These are phyloP conservation scores for Stagonosporopsis tanaceti DNA, from an alignment of 2,329 filamentous ascomycete genomes.

Conservation along the genomic window DNA sequence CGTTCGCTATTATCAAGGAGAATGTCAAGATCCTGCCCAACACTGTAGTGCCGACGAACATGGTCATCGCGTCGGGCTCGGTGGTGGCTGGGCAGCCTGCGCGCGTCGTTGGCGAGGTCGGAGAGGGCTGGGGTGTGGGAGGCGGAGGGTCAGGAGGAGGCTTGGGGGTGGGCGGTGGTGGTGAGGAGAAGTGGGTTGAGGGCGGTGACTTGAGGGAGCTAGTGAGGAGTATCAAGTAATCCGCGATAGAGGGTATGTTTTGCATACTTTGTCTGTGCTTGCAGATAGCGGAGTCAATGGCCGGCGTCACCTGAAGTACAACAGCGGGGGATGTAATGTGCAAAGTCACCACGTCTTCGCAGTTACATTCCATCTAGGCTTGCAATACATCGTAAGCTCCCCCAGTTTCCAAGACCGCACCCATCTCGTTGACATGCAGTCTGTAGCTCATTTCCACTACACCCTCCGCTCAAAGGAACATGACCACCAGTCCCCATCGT, in stretches of 20 bases:
- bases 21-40: constrained; percentile 88
- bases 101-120: constrained; percentile 57
- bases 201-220: constrained; percentile 59
- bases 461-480: background rate
- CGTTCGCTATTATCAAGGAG: constrained; percentile 92
- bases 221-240: constrained; percentile 55
- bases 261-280: background rate
- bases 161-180: constrained; percentile 49
- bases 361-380: background rate
- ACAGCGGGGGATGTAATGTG: too few relatives aligned
- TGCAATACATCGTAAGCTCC: background rate
- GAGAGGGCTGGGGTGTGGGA: constrained; percentile 60
- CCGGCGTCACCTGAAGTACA: background rate
- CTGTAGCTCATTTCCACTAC: background rate
- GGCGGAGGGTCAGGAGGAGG: constrained; percentile 44
- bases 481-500: background rate
- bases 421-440: background rate
- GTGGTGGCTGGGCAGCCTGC: constrained; percentile 74
- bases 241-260: background rate
- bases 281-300: background rate
- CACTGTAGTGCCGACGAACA: constrained; percentile 82
- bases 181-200: constrained; percentile 58
- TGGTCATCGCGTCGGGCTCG: constrained; percentile 91
- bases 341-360: background rate
- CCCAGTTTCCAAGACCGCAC: background rate